These are phyloP conservation scores for Candida alai DNA, from an alignment of 805 yeast genomes.

Conservation along the genomic window DNA sequence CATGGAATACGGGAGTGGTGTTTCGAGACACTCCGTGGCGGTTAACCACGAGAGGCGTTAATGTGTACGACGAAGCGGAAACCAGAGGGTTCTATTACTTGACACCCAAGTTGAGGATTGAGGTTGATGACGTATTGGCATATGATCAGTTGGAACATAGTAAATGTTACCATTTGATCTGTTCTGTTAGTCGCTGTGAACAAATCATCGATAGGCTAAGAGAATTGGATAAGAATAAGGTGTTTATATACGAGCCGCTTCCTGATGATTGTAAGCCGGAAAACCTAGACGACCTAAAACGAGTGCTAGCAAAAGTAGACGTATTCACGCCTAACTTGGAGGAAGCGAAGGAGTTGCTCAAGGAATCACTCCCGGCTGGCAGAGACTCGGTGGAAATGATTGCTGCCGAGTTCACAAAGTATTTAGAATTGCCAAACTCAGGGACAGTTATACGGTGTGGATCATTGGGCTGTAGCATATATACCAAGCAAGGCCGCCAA, in stretches of 20 bases:
- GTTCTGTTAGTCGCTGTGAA: constrained; percentile 61
- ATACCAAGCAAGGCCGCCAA: constrained; percentile 19
- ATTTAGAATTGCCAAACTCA: constrained; percentile 37
- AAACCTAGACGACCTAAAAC: constrained; percentile 28
- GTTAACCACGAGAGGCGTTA: constrained; percentile 78
- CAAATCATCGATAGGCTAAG: constrained; percentile 43
- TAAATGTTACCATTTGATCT: constrained; percentile 63
- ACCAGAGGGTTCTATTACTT: constrained; percentile 52
- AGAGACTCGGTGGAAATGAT: constrained; percentile 42
- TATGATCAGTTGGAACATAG: constrained; percentile 33
- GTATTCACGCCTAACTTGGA: constrained; percentile 80
- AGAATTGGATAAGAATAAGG: constrained; percentile 35
- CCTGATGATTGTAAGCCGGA: constrained; percentile 69
- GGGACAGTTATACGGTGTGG: constrained; percentile 77
- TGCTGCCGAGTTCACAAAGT: constrained; percentile 37
- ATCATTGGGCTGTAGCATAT: constrained; percentile 57
- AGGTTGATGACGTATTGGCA: constrained; percentile 48
- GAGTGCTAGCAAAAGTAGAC: constrained; percentile 44
- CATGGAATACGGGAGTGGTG: constrained; percentile 62
- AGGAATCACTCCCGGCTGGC: constrained; percentile 43
- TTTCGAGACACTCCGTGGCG: constrained; percentile 51
- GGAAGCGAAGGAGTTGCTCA: constrained; percentile 70
- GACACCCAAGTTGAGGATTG: constrained; percentile 59
- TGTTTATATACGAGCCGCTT: constrained; percentile 78
- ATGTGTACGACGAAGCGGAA: constrained; percentile 63